These are phyloP conservation scores for Triticum dicoccoides DNA, from an alignment of 176 grass and related monocot species.

Conservation along the genomic window DNA sequence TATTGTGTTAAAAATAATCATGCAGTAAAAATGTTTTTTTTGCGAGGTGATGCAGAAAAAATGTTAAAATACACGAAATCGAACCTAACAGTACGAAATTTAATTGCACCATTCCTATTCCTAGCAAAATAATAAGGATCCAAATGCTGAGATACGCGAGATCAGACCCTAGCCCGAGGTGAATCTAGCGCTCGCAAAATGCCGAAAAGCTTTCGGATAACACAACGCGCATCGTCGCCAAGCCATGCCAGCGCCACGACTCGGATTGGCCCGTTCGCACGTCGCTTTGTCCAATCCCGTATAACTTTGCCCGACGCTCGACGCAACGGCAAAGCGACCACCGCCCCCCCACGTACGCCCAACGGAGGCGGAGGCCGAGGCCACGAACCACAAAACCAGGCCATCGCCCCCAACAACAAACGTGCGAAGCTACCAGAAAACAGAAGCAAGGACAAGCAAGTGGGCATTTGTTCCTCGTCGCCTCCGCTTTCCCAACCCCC, in stretches of 20 bases:
- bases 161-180: not conserved
- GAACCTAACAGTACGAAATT: not conserved
- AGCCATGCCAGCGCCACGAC: not conserved
- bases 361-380: not conserved
- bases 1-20: too few relatives aligned
- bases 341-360: not conserved
- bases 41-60: too few relatives aligned
- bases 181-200: not conserved
- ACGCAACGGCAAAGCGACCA: not conserved
- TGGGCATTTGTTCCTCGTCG: constrained; percentile 13
- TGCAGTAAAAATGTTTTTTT: too few relatives aligned
- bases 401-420: not conserved
- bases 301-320: not conserved
- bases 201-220: not conserved
- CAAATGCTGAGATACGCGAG: not conserved
- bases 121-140: too few relatives aligned
- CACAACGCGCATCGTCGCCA: not conserved
- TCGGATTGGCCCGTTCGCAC: not conserved
- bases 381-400: not conserved
- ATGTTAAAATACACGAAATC: too few relatives aligned
- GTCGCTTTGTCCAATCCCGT: not conserved
- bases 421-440: not conserved
- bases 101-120: not conserved
- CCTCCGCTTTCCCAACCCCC: constrained; percentile 27
- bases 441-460: not conserved